Conservation (phyloP, 257 asterid species). For the Capsicum chinense region DNA sequence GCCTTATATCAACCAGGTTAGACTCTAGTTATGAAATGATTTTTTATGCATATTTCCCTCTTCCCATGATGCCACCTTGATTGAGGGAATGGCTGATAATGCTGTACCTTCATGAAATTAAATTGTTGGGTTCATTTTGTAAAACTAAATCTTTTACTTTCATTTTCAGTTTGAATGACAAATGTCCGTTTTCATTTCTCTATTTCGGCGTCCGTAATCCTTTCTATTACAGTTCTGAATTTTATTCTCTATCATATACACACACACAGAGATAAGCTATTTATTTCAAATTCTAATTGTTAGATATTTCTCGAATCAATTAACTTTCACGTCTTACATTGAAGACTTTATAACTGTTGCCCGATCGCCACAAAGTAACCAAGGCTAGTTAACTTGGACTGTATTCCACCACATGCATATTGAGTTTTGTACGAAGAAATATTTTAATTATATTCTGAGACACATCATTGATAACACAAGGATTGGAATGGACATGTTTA, state of each 20-base stretch:
- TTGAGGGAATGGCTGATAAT: background rate
- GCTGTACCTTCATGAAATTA: conserved; percentile 15
- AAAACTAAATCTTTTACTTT: background rate
- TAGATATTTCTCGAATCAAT: no score
- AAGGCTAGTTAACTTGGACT: no score
- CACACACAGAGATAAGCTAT: no score
- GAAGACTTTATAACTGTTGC: no score
- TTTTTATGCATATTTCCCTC: background rate
- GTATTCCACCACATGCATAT: no score
- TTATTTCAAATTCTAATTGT: no score
- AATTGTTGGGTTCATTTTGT: conserved; percentile 15
- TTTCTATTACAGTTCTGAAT: background rate
- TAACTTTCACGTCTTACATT: no score
- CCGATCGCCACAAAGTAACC: no score
- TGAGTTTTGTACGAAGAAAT: no score
- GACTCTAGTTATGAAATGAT: conserved; percentile 12
- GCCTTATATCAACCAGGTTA: conserved; percentile 89
- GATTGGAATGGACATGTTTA: background rate
- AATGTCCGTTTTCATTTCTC: background rate
- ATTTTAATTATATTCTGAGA: no score
- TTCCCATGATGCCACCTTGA: background rate
- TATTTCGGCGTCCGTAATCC: background rate
- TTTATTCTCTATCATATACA: background rate
- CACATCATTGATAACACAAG: no score
- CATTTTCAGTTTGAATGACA: background rate